Base-by-base conservation (phyloP, 768 basidiomycete species). In the Rhizopogon roseolus region DNA sequence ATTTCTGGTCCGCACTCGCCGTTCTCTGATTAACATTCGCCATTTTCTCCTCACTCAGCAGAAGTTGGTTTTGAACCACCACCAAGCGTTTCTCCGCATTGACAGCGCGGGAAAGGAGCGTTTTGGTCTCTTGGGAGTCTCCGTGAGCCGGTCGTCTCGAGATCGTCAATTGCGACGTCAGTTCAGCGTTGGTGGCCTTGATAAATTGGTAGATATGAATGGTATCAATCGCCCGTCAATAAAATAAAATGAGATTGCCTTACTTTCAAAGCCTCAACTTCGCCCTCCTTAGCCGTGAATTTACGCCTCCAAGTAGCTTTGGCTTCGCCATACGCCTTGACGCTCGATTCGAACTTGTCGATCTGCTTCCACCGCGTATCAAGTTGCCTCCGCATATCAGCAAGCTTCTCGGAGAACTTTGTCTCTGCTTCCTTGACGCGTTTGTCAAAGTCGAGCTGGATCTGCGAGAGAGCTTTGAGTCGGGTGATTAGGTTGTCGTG, bases 401-500 rank as follows among this genome's bases (percentile, higher is more conserved):
- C 77, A 60, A 96, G 69, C 69, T 84, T 87, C 41, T 95, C 93
- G 6, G 75, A 68, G 60, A 88, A 91, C 22, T 78, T 77, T 4
- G 70, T 70, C 62, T 98, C 96, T 0, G 82, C 80, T 17, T 93
- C 90, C 68, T 92, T 93, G 57, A 78, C 77, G 10, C 88, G 82
- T 63, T 84, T 88, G 64, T 98, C 94, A 64, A 96, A 97, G 61
- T 93, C 85, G 29, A 80, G 68, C 66, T 93, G 87, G 36, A 98
- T 88, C 58, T 91, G 85, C 51, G 83, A 88, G 54, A 98, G 80
- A 0, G 85, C 77, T 64, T 93, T 93, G 28, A 99, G 77, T 11
- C 95, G 82, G 1, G 85, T 82, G 64, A 97, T 88, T 22, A 99
- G 81, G 61, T 93, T 94, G 69, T 97, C 94, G 61, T 96, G 91